Evolutionary conservation across 192 early-diverging fungal genomes (phyloP), one percentile per base, ranked within the genome.

Genomic region (Piromyces finnis): DNA sequence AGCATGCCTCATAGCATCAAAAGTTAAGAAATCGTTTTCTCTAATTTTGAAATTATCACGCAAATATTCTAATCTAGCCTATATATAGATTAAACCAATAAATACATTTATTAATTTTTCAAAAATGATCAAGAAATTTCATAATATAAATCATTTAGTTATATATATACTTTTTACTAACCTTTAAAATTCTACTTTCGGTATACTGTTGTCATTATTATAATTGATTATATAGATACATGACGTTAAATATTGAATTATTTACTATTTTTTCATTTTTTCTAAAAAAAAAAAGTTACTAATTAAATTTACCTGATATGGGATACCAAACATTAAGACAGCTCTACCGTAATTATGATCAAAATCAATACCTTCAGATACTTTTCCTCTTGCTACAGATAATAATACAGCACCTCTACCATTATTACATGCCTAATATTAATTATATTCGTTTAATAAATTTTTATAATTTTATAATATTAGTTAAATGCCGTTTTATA

Each of bases 281-380:
- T 14, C 9, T 14, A 78, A 32, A 30, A 32, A 14, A 30, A 78
- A 78, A 36, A 22, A 32, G 22, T 15, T 15, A 22, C 17, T 22
- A 30, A 26, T 30, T 15, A 29, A 29, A 85, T n/a, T 0, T 39
- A 85, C 85, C 88, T 99, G 98, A 84, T 98, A 99, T 9, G 98
- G 98, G 78, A 99, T 97, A 18, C 98, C 98, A 91, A 99, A 99
- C 90, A 99, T 92, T 81, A 99, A 91, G 80, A 99, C 98, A 30
- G 98, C 97, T 26, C 98, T 92, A 28, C 98, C 98, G 85, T 98
- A 99, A 83, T 99, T 94, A 85, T 99, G 97, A 85, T 99, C 98
- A 83, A 99, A 99, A 91, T 99, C 98, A 82, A 99, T 98, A 41
- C 98, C 98, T 86, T 98, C 98, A 28, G 96, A 97, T 27, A 99